Evolutionary conservation across 2,329 filamentous ascomycete genomes (phyloP), one percentile per base, ranked within the genome.

Genomic region (Trichoderma koningiopsis): DNA sequence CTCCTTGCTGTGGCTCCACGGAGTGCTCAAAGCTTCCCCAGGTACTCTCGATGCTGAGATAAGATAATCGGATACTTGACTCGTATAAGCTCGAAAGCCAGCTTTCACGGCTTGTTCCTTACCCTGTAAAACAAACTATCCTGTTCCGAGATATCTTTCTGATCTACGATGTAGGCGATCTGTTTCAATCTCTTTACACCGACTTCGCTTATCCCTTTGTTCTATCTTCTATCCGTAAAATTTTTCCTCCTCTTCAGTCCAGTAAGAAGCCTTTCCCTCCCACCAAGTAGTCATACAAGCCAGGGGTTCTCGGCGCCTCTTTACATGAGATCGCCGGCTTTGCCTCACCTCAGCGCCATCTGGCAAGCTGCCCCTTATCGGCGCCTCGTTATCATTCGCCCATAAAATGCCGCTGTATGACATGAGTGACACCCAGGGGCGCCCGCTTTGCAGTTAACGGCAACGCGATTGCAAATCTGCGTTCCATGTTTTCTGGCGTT

Each of bases 371-470:
- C n/a, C 22, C 40, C 55, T 66, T 67, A 67, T 67, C 63, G 22
- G 63, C 62, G 33, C n/a, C 31, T 16, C 29, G 22, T 52, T 49
- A 29, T 52, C 55, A 67, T 67, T 59, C 55, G 64, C 29, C 29
- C 64, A 33, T 37, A 57, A 65, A 67, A 67, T 67, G 53, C 64
- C 64, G 37, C 64, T 52, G 64, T n/a, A 11, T 14, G 29, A 37
- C 49, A 22, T 24, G 53, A 37, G 58, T 11, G 29, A 35, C 49
- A 13, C 33, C 24, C n/a, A 29, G 58, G 16, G 29, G 33, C 35
- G 22, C 47, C 63, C 63, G 47, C 63, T 66, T 57, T 58, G 6
- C 13, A 53, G 31, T 22, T 19, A 49, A 11, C 19, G 63, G 40
- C 43, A 33, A 49, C 40, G 55, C 64, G 40, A 59, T 67, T 67